phyloP scores from a whole-genome alignment of 768 basidiomycete species.

The Multifurca ochricompacta region DNA sequence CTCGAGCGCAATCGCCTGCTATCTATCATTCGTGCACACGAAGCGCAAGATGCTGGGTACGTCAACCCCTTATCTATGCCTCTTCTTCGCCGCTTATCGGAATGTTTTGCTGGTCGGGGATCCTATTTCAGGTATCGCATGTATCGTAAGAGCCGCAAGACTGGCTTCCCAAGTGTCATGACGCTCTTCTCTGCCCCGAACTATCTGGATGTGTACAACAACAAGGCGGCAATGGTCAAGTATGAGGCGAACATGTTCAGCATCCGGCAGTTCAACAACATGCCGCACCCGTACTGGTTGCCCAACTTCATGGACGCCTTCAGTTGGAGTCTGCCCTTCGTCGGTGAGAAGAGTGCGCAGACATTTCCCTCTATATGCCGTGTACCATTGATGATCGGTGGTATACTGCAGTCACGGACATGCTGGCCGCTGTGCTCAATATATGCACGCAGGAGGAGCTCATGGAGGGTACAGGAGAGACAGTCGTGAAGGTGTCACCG shows the following conservation, averaged over 20 bases:
- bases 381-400: not conserved
- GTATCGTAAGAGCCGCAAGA: slow-evolving; percentile 98
- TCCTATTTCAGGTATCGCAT: slow-evolving; percentile 74
- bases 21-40: slow-evolving; percentile 95
- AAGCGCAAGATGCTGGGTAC: slow-evolving; percentile 94
- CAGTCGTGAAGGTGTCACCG: too few species aligned
- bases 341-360: slow-evolving; percentile 89
- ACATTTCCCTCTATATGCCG: not conserved
- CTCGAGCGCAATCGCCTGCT: slow-evolving; percentile 93
- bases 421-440: slow-evolving; percentile 95
- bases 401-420: slow-evolving; percentile 75
- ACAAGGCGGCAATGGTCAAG: slow-evolving; percentile 98
- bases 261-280: slow-evolving; percentile 95
- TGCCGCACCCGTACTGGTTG: slow-evolving; percentile 91
- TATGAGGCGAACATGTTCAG: slow-evolving; percentile 99
- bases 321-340: slow-evolving; percentile 96
- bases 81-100: not conserved
- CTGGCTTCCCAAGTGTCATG: slow-evolving; percentile 99
- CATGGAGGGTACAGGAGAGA: slow-evolving; percentile 54
- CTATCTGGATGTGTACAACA: slow-evolving; percentile 97
- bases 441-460: slow-evolving; percentile 97
- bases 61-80: slow-evolving; percentile 29
- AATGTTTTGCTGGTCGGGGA: not conserved
- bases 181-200: slow-evolving; percentile 99
- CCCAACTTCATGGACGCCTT: slow-evolving; percentile 98